Base-by-base conservation (phyloP, 805 yeast genomes). In the Cyberlindnera lachancei region DNA sequence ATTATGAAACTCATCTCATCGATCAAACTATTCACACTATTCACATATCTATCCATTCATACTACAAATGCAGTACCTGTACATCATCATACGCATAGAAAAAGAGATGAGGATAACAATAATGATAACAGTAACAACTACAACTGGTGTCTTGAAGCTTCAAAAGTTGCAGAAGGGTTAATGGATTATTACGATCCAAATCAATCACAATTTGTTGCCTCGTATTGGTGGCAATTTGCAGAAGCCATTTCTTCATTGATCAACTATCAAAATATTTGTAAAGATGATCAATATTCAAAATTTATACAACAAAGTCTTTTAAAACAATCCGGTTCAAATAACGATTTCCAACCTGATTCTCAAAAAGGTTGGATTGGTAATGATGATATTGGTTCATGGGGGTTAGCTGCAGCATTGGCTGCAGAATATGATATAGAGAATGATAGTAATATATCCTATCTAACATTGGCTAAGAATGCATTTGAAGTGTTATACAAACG, bases 151-250 rank as follows among this genome's bases (percentile, higher is more conserved):
- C 48, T 59, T 17, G 82, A 75, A 4, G 71, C 82, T 1, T 60
- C 71, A 0, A 52, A 74, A 21, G 58, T 80, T n/a, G 71, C 75
- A 11, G 53, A 63, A 12, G 88, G 87, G 44, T 61, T 76, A 41
- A 57, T 79, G 52, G 76, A 75, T 54, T 82, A 82, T 55, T 79
- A 82, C n/a, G n/a, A n/a, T n/a, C n/a, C n/a, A n/a, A n/a, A n/a
- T n/a, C n/a, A n/a, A n/a, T n/a, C n/a, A n/a, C n/a, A n/a, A n/a
- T n/a, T n/a, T n/a, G n/a, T n/a, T 40, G 87, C 87, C 2, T 17
- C 19, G 53, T 79, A 77, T 58, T 87, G 92, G 87, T 84, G 94
- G 94, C 78, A 81, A 56, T 86, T 88, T 24, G 95, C 94, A 47
- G 90, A 84, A 44, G 87, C 87, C 0, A 79, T 64, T 56, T 72